Conservation (phyloP, 2,329 filamentous ascomycete genomes). For the Amauroascus niger region DNA sequence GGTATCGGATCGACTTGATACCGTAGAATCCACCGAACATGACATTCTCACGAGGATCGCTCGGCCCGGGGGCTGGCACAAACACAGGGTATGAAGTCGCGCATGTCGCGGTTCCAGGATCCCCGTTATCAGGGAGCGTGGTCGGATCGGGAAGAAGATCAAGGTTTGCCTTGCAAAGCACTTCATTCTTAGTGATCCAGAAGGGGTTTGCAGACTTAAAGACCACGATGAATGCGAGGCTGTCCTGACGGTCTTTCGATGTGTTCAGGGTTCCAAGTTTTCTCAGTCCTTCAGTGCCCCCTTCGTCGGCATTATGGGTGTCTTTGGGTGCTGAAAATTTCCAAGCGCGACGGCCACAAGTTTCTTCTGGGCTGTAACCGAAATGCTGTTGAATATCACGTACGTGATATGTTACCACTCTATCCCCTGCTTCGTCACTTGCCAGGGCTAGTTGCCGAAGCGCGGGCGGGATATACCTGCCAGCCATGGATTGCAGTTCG, state of each 20-base stretch:
- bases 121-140: not conserved
- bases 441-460: not conserved
- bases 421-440: not conserved
- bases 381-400: constrained; percentile 5
- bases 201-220: constrained; percentile 5
- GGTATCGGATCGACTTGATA: constrained; percentile 10
- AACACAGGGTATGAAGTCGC: constrained; percentile 11
- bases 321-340: not conserved
- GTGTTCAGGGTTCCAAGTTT: constrained; percentile 5
- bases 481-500: not conserved
- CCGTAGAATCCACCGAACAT: constrained; percentile 8
- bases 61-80: not conserved
- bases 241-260: not conserved
- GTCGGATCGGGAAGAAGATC: constrained; percentile 7
- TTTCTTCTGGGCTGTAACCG: not conserved
- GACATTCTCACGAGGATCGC: not conserved
- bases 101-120: not conserved
- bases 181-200: constrained; percentile 12
- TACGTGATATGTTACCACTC: not conserved
- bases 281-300: not conserved
- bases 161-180: constrained; percentile 11
- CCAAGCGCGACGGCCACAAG: not conserved
- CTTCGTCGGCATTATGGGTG: not conserved
- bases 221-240: constrained; percentile 12
- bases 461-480: constrained; percentile 11